Percentiles rank a stretch among this genome's conserved stretches.
phyloP scores from a whole-genome alignment of 495 filamentous ascomycete genomes.

The Achaetomiella virescens region DNA sequence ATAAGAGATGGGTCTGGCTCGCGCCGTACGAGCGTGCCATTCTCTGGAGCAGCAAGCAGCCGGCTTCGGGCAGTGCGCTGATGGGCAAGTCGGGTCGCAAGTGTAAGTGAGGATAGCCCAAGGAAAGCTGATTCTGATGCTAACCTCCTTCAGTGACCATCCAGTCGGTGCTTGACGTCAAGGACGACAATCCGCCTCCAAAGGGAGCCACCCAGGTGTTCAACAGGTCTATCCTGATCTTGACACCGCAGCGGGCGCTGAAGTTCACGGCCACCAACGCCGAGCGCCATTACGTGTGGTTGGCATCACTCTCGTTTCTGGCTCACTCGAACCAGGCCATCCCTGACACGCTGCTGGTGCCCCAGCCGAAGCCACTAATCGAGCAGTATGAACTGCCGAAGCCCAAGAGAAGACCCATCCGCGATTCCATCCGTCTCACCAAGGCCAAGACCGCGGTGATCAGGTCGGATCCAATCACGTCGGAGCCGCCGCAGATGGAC shows the following conservation, averaged over 20 bases:
- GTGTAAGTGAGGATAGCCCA: conserved; percentile 53
- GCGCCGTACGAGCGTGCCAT: conserved; percentile 92
- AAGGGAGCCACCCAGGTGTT: conserved; percentile 63
- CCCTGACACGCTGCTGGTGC: conserved; percentile 58
- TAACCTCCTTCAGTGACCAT: conserved; percentile 64
- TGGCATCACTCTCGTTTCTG: conserved; percentile 89
- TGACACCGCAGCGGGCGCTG: conserved; percentile 87
- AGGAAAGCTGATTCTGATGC: background rate
- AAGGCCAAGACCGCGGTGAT: conserved; percentile 62
- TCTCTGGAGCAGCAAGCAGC: conserved; percentile 98
- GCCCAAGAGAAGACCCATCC: conserved; percentile 53
- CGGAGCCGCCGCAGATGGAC: conserved; percentile 20
- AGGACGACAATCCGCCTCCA: conserved; percentile 85
- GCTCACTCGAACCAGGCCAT: conserved; percentile 74
- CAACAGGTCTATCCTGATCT: conserved; percentile 89
- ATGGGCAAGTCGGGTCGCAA: conserved; percentile 95
- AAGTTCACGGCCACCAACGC: conserved; percentile 84
- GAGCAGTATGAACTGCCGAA: conserved; percentile 44
- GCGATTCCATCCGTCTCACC: conserved; percentile 85
- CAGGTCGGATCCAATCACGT: conserved; percentile 24
- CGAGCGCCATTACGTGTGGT: conserved; percentile 92
- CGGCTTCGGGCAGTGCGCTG: conserved; percentile 75
- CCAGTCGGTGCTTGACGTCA: conserved; percentile 93
- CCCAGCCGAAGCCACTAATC: conserved; percentile 45
- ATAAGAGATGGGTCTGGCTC: conserved; percentile 98